A percentile compares a stretch with the other conserved stretches of the same genome.
These are phyloP conservation scores for Orbilia brochopaga DNA, from an alignment of 2,329 filamentous ascomycete genomes.

Conservation along the genomic window DNA sequence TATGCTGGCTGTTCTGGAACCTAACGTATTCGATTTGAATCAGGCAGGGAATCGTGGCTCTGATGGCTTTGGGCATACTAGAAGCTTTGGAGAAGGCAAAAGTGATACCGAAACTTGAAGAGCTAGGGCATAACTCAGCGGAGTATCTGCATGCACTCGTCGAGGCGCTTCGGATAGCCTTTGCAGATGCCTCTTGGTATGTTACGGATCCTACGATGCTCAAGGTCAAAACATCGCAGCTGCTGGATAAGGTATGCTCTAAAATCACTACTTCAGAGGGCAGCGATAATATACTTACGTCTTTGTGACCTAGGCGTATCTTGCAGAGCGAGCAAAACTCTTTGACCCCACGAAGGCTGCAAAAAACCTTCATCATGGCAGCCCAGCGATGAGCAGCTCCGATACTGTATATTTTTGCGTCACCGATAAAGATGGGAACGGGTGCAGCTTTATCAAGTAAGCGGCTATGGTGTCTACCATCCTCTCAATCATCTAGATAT, in stretches of 20 bases:
- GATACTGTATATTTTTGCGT: constrained; percentile 95
- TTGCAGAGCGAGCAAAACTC: constrained; percentile 67
- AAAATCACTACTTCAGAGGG: background rate
- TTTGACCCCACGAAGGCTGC: constrained; percentile 65
- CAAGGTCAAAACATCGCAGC: constrained; percentile 71
- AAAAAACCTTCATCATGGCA: constrained; percentile 70
- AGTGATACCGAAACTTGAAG: constrained; percentile 72
- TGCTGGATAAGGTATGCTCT: constrained; percentile 71
- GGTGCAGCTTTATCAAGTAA: constrained; percentile 90
- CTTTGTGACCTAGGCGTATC: constrained; percentile 55
- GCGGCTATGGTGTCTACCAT: background rate
- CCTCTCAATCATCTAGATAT: background rate
- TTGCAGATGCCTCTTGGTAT: constrained; percentile 89
- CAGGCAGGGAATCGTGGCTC: constrained; percentile 83
- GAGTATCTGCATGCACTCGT: constrained; percentile 82
- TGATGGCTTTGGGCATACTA: constrained; percentile 92
- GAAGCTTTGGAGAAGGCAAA: constrained; percentile 79
- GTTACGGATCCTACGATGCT: constrained; percentile 79
- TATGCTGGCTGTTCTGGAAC: background rate
- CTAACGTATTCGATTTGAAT: background rate
- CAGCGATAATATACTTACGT: constrained; percentile 2
- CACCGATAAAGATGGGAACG: constrained; percentile 82
- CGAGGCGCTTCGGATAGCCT: constrained; percentile 85
- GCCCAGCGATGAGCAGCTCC: constrained; percentile 81
- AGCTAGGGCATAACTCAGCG: constrained; percentile 74